Base-by-base conservation (phyloP, 2,329 filamentous ascomycete genomes). In the Paramyrothecium roridum region DNA sequence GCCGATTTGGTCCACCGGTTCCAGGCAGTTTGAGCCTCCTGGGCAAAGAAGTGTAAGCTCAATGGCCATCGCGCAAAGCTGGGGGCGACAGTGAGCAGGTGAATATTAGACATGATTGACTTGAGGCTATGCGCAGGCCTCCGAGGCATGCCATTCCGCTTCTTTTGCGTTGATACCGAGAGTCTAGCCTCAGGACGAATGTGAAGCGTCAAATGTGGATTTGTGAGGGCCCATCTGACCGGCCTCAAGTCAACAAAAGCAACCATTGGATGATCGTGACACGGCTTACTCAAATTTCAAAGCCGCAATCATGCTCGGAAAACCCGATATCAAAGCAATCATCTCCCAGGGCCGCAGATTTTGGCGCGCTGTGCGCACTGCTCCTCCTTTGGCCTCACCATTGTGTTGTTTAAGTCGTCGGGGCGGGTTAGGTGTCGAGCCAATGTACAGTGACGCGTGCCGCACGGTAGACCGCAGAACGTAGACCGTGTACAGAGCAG, bases 401-500 rank as follows among this genome's bases (percentile, higher is more conserved):
- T 99, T 99, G 74, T 99, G 95, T 70, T 98, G 95, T 58, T 85
- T 86, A 22, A 98, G 80, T 16, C 95, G 89, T 56, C 93, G 83
- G 1, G 86, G 85, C 46, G 95, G 93, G 67, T 97, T 86, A 0
- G 93, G 93, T 1, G 95, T 98, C 47, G 91, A 96, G 53, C 95
- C 95, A 54, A 98, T 88, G 72, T 99, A 99, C 26, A 93, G 80
- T 2, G 82, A 85, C 26, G 82, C 80, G 67, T 85, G 86, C 48
- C 84, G 82, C 11, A 92, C 81, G 1, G 87, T 92, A 0, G 93
- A 97, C 20, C 93, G 88, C 37, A 98, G 83, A 17, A 98, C 83
- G 70, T 99, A 98, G 68, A 95, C 96, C 62, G 90, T 91, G 69
- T 98, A 98, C 61, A 97, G 88, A 1, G 93, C 87, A 11, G 93